These are phyloP conservation scores for Ganoderma lucidum DNA, from an alignment of 1,284 basidiomycete species.

Conservation along the genomic window DNA sequence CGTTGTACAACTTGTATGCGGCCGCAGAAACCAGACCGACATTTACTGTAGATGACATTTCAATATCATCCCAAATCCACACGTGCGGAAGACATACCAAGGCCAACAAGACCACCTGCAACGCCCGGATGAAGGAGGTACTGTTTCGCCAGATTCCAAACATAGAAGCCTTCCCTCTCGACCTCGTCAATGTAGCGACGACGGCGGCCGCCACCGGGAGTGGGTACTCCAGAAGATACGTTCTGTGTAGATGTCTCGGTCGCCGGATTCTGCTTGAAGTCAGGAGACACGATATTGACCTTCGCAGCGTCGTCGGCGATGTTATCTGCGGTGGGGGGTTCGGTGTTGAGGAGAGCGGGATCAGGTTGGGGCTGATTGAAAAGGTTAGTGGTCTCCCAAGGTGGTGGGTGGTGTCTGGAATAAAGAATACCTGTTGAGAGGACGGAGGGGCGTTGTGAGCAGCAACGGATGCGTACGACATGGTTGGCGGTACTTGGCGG, in stretches of 20 bases:
- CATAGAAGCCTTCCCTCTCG: conserved; percentile 59
- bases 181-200: conserved; percentile 53
- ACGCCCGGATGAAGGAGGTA: conserved; percentile 73
- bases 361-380: conserved; percentile 65
- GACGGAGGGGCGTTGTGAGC: conserved; percentile 61
- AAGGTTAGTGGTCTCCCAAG: conserved; percentile 32
- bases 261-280: conserved; percentile 58
- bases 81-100: conserved; percentile 54
- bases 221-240: conserved; percentile 27
- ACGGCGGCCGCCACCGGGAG: conserved; percentile 33
- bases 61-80: conserved; percentile 12
- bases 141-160: conserved; percentile 67
- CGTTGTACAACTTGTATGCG: conserved; percentile 73
- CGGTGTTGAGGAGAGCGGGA: conserved; percentile 65
- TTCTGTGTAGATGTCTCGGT: conserved; percentile 47
- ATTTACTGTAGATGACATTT: conserved; percentile 59
- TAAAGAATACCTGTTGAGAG: conserved; percentile 48
- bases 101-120: conserved; percentile 76
- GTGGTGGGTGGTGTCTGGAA: conserved; percentile 20
- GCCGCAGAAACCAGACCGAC: conserved; percentile 71
- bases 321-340: conserved; percentile 47
- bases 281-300: conserved; percentile 58
- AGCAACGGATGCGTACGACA: conserved; percentile 75
- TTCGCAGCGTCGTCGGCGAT: conserved; percentile 60
- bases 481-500: conserved; percentile 36